Base-by-base conservation (phyloP, 2,329 filamentous ascomycete species). In the Emergomyces pasteurianus region DNA sequence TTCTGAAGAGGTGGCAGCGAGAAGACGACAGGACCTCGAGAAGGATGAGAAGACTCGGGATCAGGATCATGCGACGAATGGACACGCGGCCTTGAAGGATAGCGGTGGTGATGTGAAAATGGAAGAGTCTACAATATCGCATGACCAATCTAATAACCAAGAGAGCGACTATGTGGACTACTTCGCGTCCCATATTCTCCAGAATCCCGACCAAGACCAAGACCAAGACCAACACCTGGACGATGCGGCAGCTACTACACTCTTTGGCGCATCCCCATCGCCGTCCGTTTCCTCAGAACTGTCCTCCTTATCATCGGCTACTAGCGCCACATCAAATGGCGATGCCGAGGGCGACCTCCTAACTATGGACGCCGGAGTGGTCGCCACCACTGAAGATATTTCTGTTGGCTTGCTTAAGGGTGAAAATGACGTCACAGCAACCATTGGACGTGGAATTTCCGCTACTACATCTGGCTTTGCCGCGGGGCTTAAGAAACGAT, bases 241-340 rank as follows among this genome's bases (percentile, higher is more conserved):
- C 57, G 70, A 73, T 58, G 72, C 67, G 8, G 70, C 73, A 31
- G 73, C 68, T 2, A 66, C 68, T 40, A 66, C 73, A 9, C 67
- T 76, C 23, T 74, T 76, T 58, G 73, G 74, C 46, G 75, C 73
- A 40, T 76, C 75, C 18, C 75, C 74, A 3, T 76, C 75, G 16
- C 75, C 74, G 3, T 77, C 75, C 6, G 70, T 74, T 52, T 70
- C 72, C 21, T 77, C 75, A 18, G 70, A 75, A 52, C 68, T 73
- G 63, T 75, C 74, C 38, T 75, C 73, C 12, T 60, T 75, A 66
- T 76, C 74, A 68, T 76, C 74, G 66, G 71, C 71, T 61, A 75
- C 74, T 69, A 76, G 73, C 64, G 68, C 64, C 49, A 65, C 67
- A 36, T 74, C 68, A 38, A 72, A 75, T 63, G 68, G 66, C 38